A percentile compares a stretch with the other conserved stretches of the same genome.
Conservation (phyloP, 2,329 filamentous ascomycete species). For the Ascochyta pisi region DNA sequence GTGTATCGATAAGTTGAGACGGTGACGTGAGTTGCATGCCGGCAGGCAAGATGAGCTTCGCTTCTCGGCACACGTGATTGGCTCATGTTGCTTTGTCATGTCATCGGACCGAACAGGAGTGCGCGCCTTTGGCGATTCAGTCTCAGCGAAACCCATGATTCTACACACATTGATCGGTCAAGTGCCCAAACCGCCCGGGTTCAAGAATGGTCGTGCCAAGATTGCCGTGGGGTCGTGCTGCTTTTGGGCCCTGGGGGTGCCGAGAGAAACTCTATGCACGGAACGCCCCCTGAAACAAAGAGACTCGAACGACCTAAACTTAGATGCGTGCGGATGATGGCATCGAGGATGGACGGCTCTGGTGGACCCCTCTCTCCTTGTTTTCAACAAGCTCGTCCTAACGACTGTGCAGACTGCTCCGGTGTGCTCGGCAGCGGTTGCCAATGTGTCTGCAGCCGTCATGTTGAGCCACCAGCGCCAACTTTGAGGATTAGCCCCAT, state of each 20-base stretch:
- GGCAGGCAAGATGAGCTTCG: conserved; percentile 16
- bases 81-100: not conserved
- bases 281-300: conserved; percentile 13
- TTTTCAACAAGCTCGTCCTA: conserved; percentile 17
- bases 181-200: conserved; percentile 4
- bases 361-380: conserved; percentile 12
- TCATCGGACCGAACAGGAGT: conserved; percentile 11
- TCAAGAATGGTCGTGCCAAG: conserved; percentile 1
- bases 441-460: conserved; percentile 18
- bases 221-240: conserved; percentile 20
- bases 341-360: conserved; percentile 1
- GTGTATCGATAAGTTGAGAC: conserved; percentile 7
- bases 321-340: conserved; percentile 15
- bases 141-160: not conserved
- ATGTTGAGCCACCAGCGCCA: conserved; percentile 19
- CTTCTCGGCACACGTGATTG: conserved; percentile 21
- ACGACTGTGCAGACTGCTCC: not conserved
- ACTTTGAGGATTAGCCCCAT: conserved; percentile 4
- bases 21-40: conserved; percentile 17
- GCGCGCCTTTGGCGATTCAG: conserved; percentile 1
- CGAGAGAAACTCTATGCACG: conserved; percentile 14
- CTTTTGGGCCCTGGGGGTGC: conserved; percentile 10
- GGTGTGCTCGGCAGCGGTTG: conserved; percentile 17
- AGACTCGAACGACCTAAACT: conserved; percentile 10
- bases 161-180: not conserved